Conservation (phyloP, 352 stramenopile genomes). For the Peronospora farinosa region DNA sequence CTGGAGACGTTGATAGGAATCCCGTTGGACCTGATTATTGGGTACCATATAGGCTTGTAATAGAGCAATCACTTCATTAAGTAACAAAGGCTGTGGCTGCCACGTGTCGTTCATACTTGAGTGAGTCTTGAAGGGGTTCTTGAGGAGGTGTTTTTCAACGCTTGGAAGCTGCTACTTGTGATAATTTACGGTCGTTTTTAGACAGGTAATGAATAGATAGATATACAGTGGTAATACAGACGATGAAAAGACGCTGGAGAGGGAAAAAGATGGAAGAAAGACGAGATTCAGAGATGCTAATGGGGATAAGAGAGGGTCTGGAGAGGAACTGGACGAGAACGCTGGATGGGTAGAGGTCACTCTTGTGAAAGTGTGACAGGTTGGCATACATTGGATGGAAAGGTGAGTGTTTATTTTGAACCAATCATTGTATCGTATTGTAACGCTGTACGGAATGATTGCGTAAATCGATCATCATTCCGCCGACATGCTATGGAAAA, state of each 20-base stretch:
- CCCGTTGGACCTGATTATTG: slow-evolving; percentile 80
- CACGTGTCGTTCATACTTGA: slow-evolving; percentile 42
- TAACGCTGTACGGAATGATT: too few relatives aligned
- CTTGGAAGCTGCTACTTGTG: too few relatives aligned
- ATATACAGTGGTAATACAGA: too few relatives aligned
- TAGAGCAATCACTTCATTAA: slow-evolving; percentile 72
- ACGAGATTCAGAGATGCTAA: not conserved
- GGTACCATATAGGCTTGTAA: slow-evolving; percentile 77
- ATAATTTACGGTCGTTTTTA: too few relatives aligned
- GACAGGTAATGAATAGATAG: too few relatives aligned
- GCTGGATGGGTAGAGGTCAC: not conserved
- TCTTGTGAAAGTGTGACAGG: too few relatives aligned
- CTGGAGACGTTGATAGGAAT: slow-evolving; percentile 78
- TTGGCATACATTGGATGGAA: too few relatives aligned
- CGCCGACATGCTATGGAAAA: too few relatives aligned
- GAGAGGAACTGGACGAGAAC: slow-evolving; percentile 11
- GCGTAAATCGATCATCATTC: too few relatives aligned
- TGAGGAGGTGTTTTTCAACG: not conserved
- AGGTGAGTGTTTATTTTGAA: too few relatives aligned
- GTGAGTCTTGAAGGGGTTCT: not conserved
- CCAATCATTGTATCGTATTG: too few relatives aligned
- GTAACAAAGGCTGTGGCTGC: slow-evolving; percentile 67
- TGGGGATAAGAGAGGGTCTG: too few relatives aligned
- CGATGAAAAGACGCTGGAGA: not conserved
- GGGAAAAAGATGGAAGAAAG: not conserved